Percentiles rank a stretch among this genome's conserved stretches.
These are phyloP conservation scores for Ceratobasidium sp. DNA, from an alignment of 1,284 basidiomycete species.

Conservation along the genomic window DNA sequence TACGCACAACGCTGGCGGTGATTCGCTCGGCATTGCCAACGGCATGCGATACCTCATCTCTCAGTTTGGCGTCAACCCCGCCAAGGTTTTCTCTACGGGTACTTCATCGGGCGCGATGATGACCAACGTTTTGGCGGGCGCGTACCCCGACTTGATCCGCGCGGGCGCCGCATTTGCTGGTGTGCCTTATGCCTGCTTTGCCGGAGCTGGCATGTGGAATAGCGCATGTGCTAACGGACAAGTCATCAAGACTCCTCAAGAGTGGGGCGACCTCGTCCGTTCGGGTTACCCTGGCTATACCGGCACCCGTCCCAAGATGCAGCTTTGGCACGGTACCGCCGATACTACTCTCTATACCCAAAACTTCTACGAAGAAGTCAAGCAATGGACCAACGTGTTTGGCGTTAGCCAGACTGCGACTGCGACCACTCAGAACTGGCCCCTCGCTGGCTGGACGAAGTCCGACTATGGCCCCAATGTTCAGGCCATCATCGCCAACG, in stretches of 20 bases:
- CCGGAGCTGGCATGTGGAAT: constrained; percentile 58
- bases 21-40: constrained; percentile 60
- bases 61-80: constrained; percentile 57
- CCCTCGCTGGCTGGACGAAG: constrained; percentile 54
- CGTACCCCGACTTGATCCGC: constrained; percentile 62
- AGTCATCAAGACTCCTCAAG: constrained; percentile 55
- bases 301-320: constrained; percentile 59
- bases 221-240: constrained; percentile 56
- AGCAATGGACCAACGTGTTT: constrained; percentile 60
- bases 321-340: constrained; percentile 62
- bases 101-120: constrained; percentile 66
- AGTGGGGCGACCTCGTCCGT: constrained; percentile 59
- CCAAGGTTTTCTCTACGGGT: constrained; percentile 58
- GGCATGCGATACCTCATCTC: constrained; percentile 58
- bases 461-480: constrained; percentile 56
- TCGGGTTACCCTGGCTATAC: constrained; percentile 60
- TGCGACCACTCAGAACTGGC: constrained; percentile 52
- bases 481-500: constrained; percentile 54
- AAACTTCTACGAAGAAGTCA: constrained; percentile 60
- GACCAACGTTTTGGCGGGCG: constrained; percentile 61
- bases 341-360: constrained; percentile 60
- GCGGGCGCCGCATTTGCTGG: constrained; percentile 60
- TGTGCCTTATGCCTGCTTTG: constrained; percentile 63
- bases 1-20: constrained; percentile 61
- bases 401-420: constrained; percentile 53